phyloP scores from a whole-genome alignment of 2,329 filamentous ascomycete species.

The Huntiella decipiens region DNA sequence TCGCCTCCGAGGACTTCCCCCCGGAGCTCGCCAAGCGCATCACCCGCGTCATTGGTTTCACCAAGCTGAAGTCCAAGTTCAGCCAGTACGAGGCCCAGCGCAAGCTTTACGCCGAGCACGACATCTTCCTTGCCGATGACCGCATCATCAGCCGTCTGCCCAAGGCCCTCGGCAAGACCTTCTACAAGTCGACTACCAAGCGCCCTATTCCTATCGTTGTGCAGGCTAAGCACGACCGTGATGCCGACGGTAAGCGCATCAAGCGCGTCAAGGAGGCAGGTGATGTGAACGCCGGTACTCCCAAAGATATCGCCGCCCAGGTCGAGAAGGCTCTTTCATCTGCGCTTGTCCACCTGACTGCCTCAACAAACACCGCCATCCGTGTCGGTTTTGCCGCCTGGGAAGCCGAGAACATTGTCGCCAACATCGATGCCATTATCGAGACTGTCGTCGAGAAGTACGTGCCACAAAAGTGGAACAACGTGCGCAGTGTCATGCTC shows the following conservation, averaged over 20 bases:
- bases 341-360: conserved; percentile 64
- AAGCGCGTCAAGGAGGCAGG: conserved; percentile 28
- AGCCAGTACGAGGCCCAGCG: conserved; percentile 73
- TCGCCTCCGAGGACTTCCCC: conserved; percentile 56
- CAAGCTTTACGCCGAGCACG: conserved; percentile 69
- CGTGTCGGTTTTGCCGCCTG: conserved; percentile 61
- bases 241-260: conserved; percentile 24
- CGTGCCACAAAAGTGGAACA: conserved; percentile 72
- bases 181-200: conserved; percentile 71
- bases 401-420: conserved; percentile 54
- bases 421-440: conserved; percentile 60
- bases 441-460: conserved; percentile 55
- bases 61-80: conserved; percentile 67
- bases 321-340: conserved; percentile 57
- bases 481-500: conserved; percentile 68
- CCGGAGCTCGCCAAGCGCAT: conserved; percentile 46
- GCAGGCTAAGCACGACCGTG: conserved; percentile 21
- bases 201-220: conserved; percentile 70
- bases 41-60: conserved; percentile 59
- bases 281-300: conserved; percentile 20
- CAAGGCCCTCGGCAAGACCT: conserved; percentile 68
- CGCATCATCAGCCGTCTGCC: conserved; percentile 60
- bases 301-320: conserved; percentile 56
- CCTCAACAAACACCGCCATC: conserved; percentile 62
- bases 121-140: conserved; percentile 86